Evolutionary conservation across 2,329 filamentous ascomycete genomes (phyloP).

Genomic region (Aspergillus ochraceus): DNA sequence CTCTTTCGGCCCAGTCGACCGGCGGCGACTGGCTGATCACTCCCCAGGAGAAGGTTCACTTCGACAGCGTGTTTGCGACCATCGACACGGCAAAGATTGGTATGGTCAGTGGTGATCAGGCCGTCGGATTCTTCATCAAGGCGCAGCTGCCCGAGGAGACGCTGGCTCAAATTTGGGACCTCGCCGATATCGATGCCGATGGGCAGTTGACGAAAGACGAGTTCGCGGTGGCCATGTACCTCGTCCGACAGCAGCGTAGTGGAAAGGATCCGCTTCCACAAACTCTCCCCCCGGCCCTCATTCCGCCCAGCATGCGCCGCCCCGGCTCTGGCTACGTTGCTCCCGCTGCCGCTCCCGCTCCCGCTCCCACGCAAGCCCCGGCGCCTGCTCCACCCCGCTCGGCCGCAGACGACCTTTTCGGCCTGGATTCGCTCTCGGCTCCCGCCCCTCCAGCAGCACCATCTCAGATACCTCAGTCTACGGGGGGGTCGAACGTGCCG

Average conservation of each 20-base stretch:
- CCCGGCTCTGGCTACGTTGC: conserved; percentile 38
- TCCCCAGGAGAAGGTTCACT: conserved; percentile 79
- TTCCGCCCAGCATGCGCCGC: conserved; percentile 81
- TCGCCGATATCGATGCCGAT: conserved; percentile 89
- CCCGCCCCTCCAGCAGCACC: conserved; percentile 55
- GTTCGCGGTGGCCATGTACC: conserved; percentile 95
- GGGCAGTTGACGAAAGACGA: conserved; percentile 84
- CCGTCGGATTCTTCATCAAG: conserved; percentile 90
- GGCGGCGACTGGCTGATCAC: conserved; percentile 79
- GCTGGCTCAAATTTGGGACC: conserved; percentile 93
- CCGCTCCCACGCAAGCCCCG: conserved; percentile 40
- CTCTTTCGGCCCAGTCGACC: conserved; percentile 55
- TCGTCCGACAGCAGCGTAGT: conserved; percentile 85
- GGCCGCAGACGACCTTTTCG: conserved; percentile 90
- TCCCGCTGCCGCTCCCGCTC: conserved; percentile 46
- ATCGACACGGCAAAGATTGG: conserved; percentile 80
- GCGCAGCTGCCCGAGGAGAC: conserved; percentile 85
- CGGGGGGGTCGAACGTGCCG: conserved; percentile 66
- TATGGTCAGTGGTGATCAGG: conserved; percentile 89
- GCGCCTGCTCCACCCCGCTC: conserved; percentile 64
- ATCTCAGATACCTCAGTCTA: conserved; percentile 64
- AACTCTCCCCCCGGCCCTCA: conserved; percentile 74
- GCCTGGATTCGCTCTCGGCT: conserved; percentile 72
- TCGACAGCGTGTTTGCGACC: conserved; percentile 80
- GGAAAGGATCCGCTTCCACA: conserved; percentile 71